Base-by-base conservation (phyloP, 208 protist species). In the Phytomonas sp. region DNA sequence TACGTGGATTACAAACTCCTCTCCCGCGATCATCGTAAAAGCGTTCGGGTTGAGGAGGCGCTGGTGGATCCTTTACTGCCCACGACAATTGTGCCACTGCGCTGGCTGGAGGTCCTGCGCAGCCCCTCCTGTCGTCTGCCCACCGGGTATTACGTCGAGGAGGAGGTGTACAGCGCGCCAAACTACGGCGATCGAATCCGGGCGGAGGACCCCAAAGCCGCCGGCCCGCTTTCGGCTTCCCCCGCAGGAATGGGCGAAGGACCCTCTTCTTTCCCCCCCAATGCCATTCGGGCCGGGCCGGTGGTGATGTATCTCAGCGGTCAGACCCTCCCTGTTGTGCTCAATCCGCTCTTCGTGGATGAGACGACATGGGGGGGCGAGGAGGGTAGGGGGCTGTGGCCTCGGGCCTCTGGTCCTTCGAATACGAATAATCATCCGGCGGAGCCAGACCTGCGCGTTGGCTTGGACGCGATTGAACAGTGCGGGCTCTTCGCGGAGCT, bases 401-500 rank as follows among this genome's bases (percentile, higher is more conserved):
- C 64, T 26, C 69, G 72, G 32, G 62, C 29, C 7, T 63, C 10
- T 36, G 34, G 29, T 36, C 59, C 5, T 31, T 30, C 49, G 60
- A 0, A 26, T 1, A 34, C 56, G n/a, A 23, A 29, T 2, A n/a
- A 42, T 29, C 2, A 19, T 4, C 4, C 7, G 32, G 52, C 42
- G 4, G 88, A 94, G 49, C 19, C 86, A 34, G 91, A 95, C 71
- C 68, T 94, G 29, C 86, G 91, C 42, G 29, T 95, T 29, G 91
- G 91, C 31, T 80, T 93, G 80, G 91, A 95, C 66, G 88, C 86
- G 10, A 94, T 95, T 64, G 88, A 89, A 74, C 91, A 95, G 77
- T 94, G 91, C 75, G 74, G 76, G 8, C 77, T 95, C 67, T 91
- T 86, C 76, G 81, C 79, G 8, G 91, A 95, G 81, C 78, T 95